A percentile compares a stretch with the other conserved stretches of the same genome.
phyloP scores from a whole-genome alignment of 1,284 basidiomycete species.

The Wolfiporia cocos region DNA sequence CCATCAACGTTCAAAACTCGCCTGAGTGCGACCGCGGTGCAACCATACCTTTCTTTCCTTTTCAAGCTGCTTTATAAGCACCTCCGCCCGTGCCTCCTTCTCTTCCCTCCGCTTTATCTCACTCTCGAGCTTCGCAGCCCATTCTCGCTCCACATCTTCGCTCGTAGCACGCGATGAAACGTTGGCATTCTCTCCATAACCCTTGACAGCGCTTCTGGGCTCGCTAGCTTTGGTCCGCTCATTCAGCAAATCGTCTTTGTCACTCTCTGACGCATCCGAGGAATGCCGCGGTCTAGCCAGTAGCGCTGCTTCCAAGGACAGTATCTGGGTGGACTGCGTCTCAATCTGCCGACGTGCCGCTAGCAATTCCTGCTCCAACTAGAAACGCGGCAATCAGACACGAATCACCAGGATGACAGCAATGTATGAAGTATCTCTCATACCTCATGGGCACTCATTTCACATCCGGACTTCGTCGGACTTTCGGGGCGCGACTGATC shows the following conservation, averaged over 20 bases:
- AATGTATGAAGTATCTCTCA: conserved; percentile 11
- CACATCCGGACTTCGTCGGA: conserved; percentile 81
- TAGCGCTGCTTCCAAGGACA: conserved; percentile 71
- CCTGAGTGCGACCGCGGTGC: too few species aligned
- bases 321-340: conserved; percentile 73
- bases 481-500: conserved; percentile 71
- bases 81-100: conserved; percentile 64
- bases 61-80: conserved; percentile 65
- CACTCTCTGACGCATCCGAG: conserved; percentile 50
- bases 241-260: conserved; percentile 65
- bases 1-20: too few species aligned
- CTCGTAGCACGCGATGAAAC: conserved; percentile 67
- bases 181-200: conserved; percentile 66
- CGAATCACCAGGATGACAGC: not conserved
- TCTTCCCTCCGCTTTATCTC: conserved; percentile 57
- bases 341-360: conserved; percentile 69
- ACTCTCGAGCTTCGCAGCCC: conserved; percentile 53
- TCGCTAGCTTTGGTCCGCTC: conserved; percentile 70
- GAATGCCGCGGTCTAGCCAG: conserved; percentile 56
- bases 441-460: conserved; percentile 78
- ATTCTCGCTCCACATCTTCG: conserved; percentile 81
- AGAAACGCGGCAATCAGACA: not conserved
- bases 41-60: conserved; percentile 59
- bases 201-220: conserved; percentile 61
- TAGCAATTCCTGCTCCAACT: conserved; percentile 85